These are phyloP conservation scores for sunflower (Helianthus annuus) DNA, from an alignment of 129 eudicot genomes.

Conservation along the genomic window DNA sequence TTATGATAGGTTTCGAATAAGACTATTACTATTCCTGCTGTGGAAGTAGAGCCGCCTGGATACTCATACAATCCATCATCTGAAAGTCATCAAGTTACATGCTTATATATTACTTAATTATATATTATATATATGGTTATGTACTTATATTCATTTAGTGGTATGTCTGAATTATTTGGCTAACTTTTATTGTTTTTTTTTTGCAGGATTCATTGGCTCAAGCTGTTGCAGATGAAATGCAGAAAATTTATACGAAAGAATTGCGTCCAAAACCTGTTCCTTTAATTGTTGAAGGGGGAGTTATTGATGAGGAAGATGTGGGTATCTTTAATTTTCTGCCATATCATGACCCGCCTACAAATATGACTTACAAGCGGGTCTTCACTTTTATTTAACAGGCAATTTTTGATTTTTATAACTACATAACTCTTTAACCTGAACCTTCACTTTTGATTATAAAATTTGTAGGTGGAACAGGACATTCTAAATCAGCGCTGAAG, in stretches of 20 bases:
- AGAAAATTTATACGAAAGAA: constrained; percentile 71
- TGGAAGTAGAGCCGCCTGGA: constrained; percentile 89
- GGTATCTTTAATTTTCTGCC: constrained; percentile 27
- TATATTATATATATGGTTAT: no score
- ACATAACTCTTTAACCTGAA: constrained; percentile 5
- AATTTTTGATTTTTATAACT: background rate
- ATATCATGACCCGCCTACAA: constrained; percentile 84
- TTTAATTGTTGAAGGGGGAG: constrained; percentile 72
- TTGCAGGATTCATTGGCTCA: constrained; percentile 63
- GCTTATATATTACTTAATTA: no score
- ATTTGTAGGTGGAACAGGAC: constrained; percentile 83
- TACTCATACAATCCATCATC: constrained; percentile 85
- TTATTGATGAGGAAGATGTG: constrained; percentile 76
- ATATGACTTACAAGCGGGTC: constrained; percentile 42
- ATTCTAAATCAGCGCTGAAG: constrained; percentile 78
- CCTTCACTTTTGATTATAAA: constrained; percentile 4
- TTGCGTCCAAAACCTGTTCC: constrained; percentile 88
- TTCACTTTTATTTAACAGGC: no score
- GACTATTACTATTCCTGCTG: constrained; percentile 71
- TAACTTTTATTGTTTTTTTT: background rate
- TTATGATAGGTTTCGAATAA: constrained; percentile 35
- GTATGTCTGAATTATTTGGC: background rate
- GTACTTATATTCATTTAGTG: no score
- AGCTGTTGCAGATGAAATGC: constrained; percentile 97
- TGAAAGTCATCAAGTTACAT: constrained; percentile 76